Base-by-base conservation (phyloP, 352 stramenopile genomes). In the Globisporangium splendens region DNA sequence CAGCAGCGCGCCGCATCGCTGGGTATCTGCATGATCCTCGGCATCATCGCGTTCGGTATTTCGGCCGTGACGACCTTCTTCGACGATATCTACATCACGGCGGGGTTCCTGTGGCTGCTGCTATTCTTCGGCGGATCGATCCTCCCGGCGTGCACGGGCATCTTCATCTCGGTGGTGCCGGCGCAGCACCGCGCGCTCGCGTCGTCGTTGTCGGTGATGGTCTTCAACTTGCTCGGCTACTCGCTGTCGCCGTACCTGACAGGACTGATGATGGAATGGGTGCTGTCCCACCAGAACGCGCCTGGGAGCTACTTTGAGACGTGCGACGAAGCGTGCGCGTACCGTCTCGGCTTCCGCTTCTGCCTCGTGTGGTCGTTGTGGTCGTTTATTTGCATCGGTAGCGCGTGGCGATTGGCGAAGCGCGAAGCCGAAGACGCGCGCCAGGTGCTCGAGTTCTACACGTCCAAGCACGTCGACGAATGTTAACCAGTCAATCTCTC, bases 181-280 rank as follows among this genome's bases (percentile, higher is more conserved):
- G 68, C 80, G 20, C 78, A 87, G 59, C 79, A 91, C 38, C 80
- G 83, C 14, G 81, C 84, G 22, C 68, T 94, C 1, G 84, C 83
- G 35, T 94, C 84, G 1, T 91, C 82, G 1, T 79, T 94, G 47
- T 88, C 78, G 2, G 81, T 91, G 35, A 94, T 92, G 80, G 56
- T 90, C 28, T 94, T 92, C 63, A 94, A 92, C 56, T 65, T 94
- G 12, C 78, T 90, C 28, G 84, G 84, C 22, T 94, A 92, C 61
- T 76, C 82, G 46, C 73, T 91, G 24, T 91, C 83, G 24, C 83
- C 81, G 10, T 90, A 89, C 62, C 65, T 92, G 42, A 92, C 82
- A 20, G 83, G 83, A 0, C 56, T 89, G 14, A 86, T 90, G 58
- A 92, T 92, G 84, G 80, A 91, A 61, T 89, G 74, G 72, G 79